phyloP scores from a whole-genome alignment of 305 asterid genomes.

The Euphrasia arctica region DNA sequence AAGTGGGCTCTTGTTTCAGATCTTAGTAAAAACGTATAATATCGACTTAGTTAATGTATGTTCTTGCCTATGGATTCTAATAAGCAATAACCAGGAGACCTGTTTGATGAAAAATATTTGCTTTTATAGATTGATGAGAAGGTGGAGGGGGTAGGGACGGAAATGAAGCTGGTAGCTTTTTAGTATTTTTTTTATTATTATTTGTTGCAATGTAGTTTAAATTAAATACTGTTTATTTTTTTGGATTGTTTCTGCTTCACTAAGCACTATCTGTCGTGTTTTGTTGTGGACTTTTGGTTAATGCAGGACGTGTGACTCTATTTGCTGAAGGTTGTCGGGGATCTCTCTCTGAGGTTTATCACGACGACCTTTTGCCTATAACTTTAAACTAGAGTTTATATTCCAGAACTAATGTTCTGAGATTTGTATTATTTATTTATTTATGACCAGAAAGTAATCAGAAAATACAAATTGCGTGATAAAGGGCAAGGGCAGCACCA shows the following conservation, averaged over 20 bases:
- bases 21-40: constrained; percentile 1
- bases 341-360: constrained; percentile 86
- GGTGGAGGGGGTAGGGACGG: background rate
- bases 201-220: constrained; percentile 11
- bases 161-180: constrained; percentile 9
- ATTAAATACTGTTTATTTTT: constrained; percentile 1
- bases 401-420: constrained; percentile 15
- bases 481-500: constrained; percentile 94
- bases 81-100: constrained; percentile 3
- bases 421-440: constrained; percentile 15
- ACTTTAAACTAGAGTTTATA: constrained; percentile 15
- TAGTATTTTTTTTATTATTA: background rate
- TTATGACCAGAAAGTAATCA: constrained; percentile 63
- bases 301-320: constrained; percentile 74
- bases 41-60: constrained; percentile 3
- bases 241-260: constrained; percentile 14
- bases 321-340: constrained; percentile 99
- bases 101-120: constrained; percentile 13
- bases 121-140: background rate
- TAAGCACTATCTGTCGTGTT: constrained; percentile 20
- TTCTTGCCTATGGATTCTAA: constrained; percentile 6
- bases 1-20: constrained; percentile 1
- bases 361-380: constrained; percentile 23
- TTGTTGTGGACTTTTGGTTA: constrained; percentile 17
- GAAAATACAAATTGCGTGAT: constrained; percentile 72